Conservation (phyloP, 1,284 basidiomycete species). For the Quambalaria eucalypti region DNA sequence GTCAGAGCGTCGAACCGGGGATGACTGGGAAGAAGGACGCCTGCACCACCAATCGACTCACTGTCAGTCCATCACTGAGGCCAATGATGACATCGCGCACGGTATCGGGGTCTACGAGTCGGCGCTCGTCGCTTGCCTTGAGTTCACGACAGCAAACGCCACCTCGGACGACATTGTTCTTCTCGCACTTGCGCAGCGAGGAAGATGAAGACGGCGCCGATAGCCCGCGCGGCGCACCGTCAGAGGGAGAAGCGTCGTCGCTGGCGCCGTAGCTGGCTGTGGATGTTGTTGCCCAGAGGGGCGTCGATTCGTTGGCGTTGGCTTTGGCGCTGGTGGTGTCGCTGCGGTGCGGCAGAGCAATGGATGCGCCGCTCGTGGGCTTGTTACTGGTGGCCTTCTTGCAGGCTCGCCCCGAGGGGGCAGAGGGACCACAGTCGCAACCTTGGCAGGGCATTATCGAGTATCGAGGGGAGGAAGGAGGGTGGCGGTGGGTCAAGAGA, state of each 20-base stretch:
- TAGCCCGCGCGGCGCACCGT: slow-evolving; percentile 12
- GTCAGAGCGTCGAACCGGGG: slow-evolving; percentile 63
- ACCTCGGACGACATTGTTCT: slow-evolving; percentile 12
- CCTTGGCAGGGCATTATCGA: too few relatives aligned
- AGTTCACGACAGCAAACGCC: slow-evolving; percentile 67
- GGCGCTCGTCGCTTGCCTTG: slow-evolving; percentile 59
- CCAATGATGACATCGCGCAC: slow-evolving; percentile 78
- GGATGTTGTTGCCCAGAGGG: neutral
- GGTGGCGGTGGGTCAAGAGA: too few relatives aligned
- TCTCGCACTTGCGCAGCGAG: slow-evolving; percentile 3
- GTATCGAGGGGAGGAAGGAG: too few relatives aligned
- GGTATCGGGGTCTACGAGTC: slow-evolving; percentile 65
- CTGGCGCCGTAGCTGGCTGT: slow-evolving; percentile 48
- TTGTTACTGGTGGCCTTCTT: too few relatives aligned
- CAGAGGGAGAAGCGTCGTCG: slow-evolving; percentile 4
- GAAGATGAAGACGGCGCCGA: neutral
- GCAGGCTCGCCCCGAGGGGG: too few relatives aligned
- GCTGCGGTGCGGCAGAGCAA: too few relatives aligned
- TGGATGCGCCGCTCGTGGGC: too few relatives aligned
- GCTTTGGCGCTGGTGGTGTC: too few relatives aligned
- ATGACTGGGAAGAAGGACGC: neutral
- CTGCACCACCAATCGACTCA: slow-evolving; percentile 53
- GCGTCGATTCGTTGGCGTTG: neutral
- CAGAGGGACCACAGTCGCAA: too few relatives aligned
- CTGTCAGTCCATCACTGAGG: slow-evolving; percentile 87